These are phyloP conservation scores for Russula lepida DNA, from an alignment of 768 basidiomycete genomes.

Conservation along the genomic window DNA sequence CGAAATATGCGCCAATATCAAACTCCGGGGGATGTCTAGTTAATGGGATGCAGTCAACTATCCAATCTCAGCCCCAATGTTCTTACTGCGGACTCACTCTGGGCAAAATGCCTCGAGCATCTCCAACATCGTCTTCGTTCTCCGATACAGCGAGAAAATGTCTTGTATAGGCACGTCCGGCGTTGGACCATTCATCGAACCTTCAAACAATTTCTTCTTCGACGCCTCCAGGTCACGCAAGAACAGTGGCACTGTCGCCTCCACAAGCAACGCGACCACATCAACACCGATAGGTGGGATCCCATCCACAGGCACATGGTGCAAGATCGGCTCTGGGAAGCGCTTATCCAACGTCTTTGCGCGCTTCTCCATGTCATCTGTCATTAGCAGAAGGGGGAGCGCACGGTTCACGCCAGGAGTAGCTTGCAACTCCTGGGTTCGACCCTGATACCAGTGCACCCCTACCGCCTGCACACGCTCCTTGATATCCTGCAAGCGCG, in stretches of 20 bases:
- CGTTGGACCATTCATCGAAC: slow-evolving; percentile 79
- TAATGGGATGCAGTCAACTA: neutral
- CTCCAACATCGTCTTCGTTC: slow-evolving; percentile 62
- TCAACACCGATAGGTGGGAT: slow-evolving; percentile 37
- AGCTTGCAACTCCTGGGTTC: slow-evolving; percentile 53
- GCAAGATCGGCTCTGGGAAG: slow-evolving; percentile 76
- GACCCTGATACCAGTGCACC: slow-evolving; percentile 51
- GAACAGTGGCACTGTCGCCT: slow-evolving; percentile 55
- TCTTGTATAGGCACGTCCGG: slow-evolving; percentile 87
- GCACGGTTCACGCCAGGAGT: slow-evolving; percentile 76
- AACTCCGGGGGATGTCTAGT: slow-evolving; percentile 53
- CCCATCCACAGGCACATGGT: slow-evolving; percentile 38
- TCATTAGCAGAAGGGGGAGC: slow-evolving; percentile 72
- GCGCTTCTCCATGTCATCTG: slow-evolving; percentile 81
- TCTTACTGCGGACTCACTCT: slow-evolving; percentile 42
- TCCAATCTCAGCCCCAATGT: neutral
- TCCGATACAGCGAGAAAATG: slow-evolving; percentile 77
- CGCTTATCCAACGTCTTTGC: slow-evolving; percentile 79
- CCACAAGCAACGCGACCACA: slow-evolving; percentile 66
- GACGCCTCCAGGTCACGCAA: slow-evolving; percentile 58
- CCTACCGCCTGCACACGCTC: slow-evolving; percentile 54
- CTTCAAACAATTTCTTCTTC: slow-evolving; percentile 68
- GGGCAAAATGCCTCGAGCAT: slow-evolving; percentile 80
- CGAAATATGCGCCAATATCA: slow-evolving; percentile 71
- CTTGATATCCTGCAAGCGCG: slow-evolving; percentile 59